Conservation (phyloP, 768 basidiomycete genomes). For the Leccinum broughii region DNA sequence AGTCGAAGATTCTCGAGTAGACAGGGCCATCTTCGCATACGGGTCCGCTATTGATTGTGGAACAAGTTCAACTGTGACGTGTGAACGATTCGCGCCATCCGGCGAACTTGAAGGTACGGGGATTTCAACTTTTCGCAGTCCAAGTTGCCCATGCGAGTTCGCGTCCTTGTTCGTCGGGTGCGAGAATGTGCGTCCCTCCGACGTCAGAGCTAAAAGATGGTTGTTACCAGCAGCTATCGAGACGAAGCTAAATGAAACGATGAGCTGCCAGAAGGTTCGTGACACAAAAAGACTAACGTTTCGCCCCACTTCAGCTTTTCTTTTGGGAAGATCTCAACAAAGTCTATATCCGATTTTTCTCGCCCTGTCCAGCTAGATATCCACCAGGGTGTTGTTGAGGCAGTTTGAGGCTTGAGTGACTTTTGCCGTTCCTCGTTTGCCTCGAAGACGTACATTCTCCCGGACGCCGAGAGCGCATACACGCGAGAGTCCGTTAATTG, state of each 20-base stretch:
- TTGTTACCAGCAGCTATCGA: conserved; percentile 73
- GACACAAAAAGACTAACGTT: conserved; percentile 44
- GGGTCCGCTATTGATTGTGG: conserved; percentile 58
- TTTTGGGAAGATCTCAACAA: conserved; percentile 59
- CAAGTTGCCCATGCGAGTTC: conserved; percentile 84
- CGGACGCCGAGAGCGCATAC: conserved; percentile 78
- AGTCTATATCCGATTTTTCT: conserved; percentile 49
- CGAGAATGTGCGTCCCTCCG: conserved; percentile 71
- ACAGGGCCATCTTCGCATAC: conserved; percentile 46
- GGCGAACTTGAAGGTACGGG: conserved; percentile 29
- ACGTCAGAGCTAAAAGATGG: conserved; percentile 72
- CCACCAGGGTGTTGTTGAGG: conserved; percentile 59
- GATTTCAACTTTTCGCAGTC: conserved; percentile 65
- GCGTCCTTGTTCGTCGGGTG: conserved; percentile 74
- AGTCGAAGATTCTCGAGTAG: conserved; percentile 28
- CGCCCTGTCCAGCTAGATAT: conserved; percentile 59
- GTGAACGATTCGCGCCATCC: conserved; percentile 23
- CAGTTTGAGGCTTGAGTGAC: conserved; percentile 38
- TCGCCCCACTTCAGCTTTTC: conserved; percentile 62
- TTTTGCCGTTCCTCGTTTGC: conserved; percentile 50
- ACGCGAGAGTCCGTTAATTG: conserved; percentile 60
- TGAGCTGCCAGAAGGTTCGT: conserved; percentile 11
- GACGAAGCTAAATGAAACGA: conserved; percentile 51
- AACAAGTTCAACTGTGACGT: conserved; percentile 51
- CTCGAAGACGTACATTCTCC: conserved; percentile 70